These are phyloP conservation scores for Magnaporthiopsis rhizophila DNA, from an alignment of 2,329 filamentous ascomycete genomes.

Conservation along the genomic window DNA sequence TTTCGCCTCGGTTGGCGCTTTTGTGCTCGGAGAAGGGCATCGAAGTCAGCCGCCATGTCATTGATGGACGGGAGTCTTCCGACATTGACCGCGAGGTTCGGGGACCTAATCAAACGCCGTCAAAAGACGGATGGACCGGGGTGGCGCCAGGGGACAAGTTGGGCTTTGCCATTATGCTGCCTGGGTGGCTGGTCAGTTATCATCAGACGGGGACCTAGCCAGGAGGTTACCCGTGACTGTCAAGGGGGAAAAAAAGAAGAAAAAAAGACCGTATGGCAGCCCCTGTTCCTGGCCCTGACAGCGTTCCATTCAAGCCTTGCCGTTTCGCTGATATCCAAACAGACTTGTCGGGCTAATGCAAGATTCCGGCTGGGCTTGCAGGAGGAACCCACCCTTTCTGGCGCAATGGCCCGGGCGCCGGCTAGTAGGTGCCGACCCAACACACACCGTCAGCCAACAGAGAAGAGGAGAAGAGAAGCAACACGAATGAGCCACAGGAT, in stretches of 20 bases:
- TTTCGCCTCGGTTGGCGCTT: not conserved
- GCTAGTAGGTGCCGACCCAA: not conserved
- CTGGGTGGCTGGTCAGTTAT: not conserved
- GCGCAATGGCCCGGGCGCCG: not conserved
- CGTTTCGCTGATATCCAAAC: conserved; percentile 21
- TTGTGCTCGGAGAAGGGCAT: not conserved
- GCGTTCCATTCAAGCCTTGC: conserved; percentile 9
- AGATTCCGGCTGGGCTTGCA: conserved; percentile 11
- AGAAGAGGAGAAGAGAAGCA: not conserved
- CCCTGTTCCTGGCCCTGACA: no score
- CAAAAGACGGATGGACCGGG: no score
- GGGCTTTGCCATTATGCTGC: not conserved
- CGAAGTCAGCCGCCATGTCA: no score
- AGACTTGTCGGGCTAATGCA: conserved; percentile 16
- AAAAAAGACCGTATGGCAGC: not conserved
- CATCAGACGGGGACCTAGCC: no score
- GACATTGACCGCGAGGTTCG: no score
- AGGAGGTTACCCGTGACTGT: not conserved
- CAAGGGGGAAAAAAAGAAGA: not conserved
- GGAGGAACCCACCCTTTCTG: not conserved
- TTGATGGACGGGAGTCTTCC: no score
- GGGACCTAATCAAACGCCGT: not conserved
- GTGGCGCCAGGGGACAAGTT: not conserved
- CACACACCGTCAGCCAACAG: not conserved
- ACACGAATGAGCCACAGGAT: not conserved